Evolutionary conservation across 352 stramenopile genomes (phyloP).

Genomic region (Phytophthora cryptogea): DNA sequence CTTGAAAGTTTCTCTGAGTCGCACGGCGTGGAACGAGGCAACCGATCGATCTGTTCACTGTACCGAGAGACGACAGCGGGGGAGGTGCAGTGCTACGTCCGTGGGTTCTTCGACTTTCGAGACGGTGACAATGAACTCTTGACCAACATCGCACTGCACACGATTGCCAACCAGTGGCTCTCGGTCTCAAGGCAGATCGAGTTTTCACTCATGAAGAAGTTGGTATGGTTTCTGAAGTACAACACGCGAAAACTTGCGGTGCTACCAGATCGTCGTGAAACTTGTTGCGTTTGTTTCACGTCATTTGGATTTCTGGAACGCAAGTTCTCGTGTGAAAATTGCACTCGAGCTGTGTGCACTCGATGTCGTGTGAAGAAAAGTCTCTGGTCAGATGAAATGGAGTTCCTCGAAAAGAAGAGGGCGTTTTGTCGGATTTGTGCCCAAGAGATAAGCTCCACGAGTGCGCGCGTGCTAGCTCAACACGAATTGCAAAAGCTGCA

Average conservation of each 20-base stretch:
- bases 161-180: conserved; percentile 24
- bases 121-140: conserved; percentile 22
- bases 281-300: background rate
- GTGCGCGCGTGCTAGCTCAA: too few species aligned
- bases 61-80: conserved; percentile 18
- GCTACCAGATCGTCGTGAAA: background rate
- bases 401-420: background rate
- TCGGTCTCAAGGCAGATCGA: background rate
- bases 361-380: background rate
- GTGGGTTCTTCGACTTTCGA: conserved; percentile 39
- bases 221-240: background rate
- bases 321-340: background rate
- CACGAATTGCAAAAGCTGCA: too few species aligned
- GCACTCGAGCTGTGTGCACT: background rate
- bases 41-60: conserved; percentile 28
- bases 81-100: conserved; percentile 32
- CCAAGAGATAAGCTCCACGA: too few species aligned
- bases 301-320: background rate
- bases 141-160: conserved; percentile 15
- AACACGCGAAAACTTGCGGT: background rate
- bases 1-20: conserved; percentile 17
- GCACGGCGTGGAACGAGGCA: conserved; percentile 21
- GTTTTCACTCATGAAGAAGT: background rate
- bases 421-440: too few species aligned
- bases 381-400: background rate